phyloP scores from a whole-genome alignment of 139 green algal species.

The Chlorella sp. region DNA sequence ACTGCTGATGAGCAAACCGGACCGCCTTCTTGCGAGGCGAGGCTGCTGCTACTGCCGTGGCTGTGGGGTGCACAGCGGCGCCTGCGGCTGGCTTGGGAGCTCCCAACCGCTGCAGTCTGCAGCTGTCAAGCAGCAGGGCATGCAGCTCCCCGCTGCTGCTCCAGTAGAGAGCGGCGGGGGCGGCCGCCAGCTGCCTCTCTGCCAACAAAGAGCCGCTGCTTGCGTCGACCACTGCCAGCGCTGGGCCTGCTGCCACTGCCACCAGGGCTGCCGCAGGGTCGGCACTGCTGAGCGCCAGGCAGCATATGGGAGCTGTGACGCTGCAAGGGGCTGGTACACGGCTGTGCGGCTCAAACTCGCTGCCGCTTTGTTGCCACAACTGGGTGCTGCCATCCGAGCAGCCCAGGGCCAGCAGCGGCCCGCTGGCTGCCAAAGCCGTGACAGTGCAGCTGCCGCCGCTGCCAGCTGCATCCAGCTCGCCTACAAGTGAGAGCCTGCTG shows the following conservation, averaged over 20 bases:
- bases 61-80: neutral
- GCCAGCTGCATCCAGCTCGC: neutral
- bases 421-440: neutral
- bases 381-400: constrained; percentile 19
- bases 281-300: neutral
- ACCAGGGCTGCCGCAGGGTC: neutral
- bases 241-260: neutral
- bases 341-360: neutral
- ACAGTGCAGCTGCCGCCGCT: neutral
- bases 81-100: neutral
- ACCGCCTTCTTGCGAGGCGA: neutral
- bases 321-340: neutral
- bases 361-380: neutral
- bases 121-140: neutral
- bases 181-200: neutral
- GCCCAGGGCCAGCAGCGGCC: neutral
- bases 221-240: neutral
- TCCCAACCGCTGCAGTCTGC: neutral
- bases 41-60: neutral
- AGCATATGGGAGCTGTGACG: neutral
- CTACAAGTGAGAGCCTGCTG: neutral
- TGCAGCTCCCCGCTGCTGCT: neutral
- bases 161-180: neutral
- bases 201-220: neutral
- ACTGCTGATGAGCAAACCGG: constrained; percentile 3